Percentiles rank a stretch among this genome's conserved stretches.
Conservation (phyloP, 257 asterid species). For the Nicotiana otophora region DNA sequence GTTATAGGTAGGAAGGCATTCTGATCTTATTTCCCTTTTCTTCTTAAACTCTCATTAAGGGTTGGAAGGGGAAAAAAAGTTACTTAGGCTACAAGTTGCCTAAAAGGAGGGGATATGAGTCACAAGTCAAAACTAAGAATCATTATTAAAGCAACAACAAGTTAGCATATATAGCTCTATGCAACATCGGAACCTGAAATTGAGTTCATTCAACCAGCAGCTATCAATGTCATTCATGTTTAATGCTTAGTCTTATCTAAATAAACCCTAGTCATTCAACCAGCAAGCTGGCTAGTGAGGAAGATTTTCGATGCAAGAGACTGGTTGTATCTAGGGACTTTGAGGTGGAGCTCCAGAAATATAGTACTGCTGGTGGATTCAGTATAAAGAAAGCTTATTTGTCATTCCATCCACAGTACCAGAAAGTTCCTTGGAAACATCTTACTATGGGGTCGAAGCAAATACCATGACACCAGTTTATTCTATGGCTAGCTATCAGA, state of each 20-base stretch:
- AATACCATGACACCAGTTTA: no score
- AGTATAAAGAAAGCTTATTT: no score
- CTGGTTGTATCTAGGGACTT: no score
- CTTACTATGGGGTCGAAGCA: no score
- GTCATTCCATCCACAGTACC: no score
- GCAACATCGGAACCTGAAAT: background rate
- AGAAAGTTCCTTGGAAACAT: no score
- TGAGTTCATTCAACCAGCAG: background rate
- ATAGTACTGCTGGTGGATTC: no score
- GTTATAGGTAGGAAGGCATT: background rate
- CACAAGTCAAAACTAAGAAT: background rate
- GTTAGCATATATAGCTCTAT: background rate
- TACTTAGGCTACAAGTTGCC: slow-evolving; percentile 4
- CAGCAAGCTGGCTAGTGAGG: no score
- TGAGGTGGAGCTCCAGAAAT: no score
- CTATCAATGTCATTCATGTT: background rate
- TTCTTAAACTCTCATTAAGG: background rate
- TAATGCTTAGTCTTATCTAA: background rate
- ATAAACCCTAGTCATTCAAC: background rate
- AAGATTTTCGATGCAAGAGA: no score
- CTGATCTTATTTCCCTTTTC: background rate
- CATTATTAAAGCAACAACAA: background rate
- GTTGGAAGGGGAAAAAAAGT: background rate
- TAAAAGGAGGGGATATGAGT: background rate
- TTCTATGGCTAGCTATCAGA: no score